Conservation (phyloP, 1,284 basidiomycete genomes). For the Coriolopsis trogii region DNA sequence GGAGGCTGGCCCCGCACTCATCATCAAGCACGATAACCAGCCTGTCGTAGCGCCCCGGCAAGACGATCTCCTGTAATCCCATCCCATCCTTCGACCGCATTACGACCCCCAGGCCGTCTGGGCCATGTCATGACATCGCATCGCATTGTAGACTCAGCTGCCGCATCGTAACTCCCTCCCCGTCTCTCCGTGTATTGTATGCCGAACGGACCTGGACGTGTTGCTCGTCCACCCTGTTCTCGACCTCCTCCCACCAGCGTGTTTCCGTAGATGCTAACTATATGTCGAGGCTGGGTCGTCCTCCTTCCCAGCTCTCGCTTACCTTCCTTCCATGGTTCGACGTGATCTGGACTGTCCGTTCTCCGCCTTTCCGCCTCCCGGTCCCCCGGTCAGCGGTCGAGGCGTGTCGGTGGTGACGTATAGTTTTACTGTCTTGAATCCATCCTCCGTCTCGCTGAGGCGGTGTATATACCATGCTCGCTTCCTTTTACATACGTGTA, state of each 20-base stretch:
- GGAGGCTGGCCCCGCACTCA: conserved; percentile 63
- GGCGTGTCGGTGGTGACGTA: background rate
- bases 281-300: background rate
- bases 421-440: background rate
- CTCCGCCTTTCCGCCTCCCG: background rate
- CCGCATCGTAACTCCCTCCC: background rate
- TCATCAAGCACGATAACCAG: conserved; percentile 41
- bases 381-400: background rate
- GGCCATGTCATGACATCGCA: conserved; percentile 11
- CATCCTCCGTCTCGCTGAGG: background rate
- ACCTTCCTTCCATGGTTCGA: background rate
- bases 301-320: background rate
- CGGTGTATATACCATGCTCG: conserved; percentile 9
- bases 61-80: conserved; percentile 4
- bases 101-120: conserved; percentile 18
- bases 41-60: conserved; percentile 2
- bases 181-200: conserved; percentile 11
- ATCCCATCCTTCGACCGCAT: background rate
- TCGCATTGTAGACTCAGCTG: conserved; percentile 16
- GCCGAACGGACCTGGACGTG: conserved; percentile 1
- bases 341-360: background rate
- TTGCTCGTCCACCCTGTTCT: background rate
- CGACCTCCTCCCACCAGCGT: background rate
- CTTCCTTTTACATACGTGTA: conserved; percentile 18
- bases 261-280: conserved; percentile 6